Base-by-base conservation (phyloP, 257 asterid species). In the Solanum rostratum region DNA sequence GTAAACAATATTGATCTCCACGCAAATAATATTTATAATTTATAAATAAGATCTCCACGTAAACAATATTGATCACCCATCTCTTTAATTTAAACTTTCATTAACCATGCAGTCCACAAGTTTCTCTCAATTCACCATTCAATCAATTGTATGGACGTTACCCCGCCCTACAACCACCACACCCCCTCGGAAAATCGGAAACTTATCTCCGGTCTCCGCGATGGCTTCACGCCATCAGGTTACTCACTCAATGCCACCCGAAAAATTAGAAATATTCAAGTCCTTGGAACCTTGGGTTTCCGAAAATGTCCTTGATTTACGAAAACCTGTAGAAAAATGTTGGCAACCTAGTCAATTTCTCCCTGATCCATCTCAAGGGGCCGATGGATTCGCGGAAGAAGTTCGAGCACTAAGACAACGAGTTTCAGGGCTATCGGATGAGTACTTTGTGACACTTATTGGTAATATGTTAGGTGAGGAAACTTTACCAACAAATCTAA, bases 331-430 rank as follows among this genome's bases (percentile, higher is more conserved):
- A 0, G 90, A 88, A 20, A 83, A 80, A 85, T 60, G 89, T 60
- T 90, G 92, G 91, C 92, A 90, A 46, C 91, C 92, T 59, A 84
- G 13, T 15, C 88, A 90, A 50, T 83, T 87, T 81, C 89, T 88
- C n/a, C 91, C 91, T 1, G 86, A 90, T 43, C 55, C 91, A 43
- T 83, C 87, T 27, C 78, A 68, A 68, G 78, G 78, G 50, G 5
- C 19, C 22, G 22, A 20, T 8, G 86, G 66, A 22, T 90, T 86
- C 50, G 1, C 6, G 2, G 88, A 87, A 10, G 90, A 87, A 14
- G 85, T 90, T 53, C 84, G 68, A 71, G 88, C 85, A 69, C 80
- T 88, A 10, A 84, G 86, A 5, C 76, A 88, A 2, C 90, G 85
- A 16, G 45, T 84, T 6, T 14, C 80, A 3, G 83, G 30, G 69